phyloP scores from a whole-genome alignment of 2,329 filamentous ascomycete genomes.

The Penicillium sp. region DNA sequence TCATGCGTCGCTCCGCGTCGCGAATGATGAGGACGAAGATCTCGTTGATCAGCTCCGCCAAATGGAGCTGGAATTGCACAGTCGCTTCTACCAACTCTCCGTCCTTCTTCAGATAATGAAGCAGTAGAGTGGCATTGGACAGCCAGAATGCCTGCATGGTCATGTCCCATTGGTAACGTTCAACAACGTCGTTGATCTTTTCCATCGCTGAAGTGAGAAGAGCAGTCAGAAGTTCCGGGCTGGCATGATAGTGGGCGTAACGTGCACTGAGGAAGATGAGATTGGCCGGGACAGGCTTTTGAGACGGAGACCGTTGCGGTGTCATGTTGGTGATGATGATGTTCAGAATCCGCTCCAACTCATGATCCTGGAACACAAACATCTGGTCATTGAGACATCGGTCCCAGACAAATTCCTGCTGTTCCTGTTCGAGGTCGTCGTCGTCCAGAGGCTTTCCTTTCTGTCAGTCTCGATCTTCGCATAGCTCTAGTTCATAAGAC shows the following conservation, averaged over 20 bases:
- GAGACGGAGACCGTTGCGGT: conserved; percentile 87
- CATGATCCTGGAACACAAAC: conserved; percentile 97
- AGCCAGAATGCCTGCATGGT: conserved; percentile 98
- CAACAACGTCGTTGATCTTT: conserved; percentile 95
- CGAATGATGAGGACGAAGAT: conserved; percentile 97
- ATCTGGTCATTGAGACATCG: conserved; percentile 95
- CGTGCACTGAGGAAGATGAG: conserved; percentile 92
- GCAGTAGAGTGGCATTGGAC: conserved; percentile 88
- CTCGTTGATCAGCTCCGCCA: conserved; percentile 93
- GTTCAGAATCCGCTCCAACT: conserved; percentile 85
- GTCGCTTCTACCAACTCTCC: conserved; percentile 73
- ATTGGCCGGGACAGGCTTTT: conserved; percentile 96
- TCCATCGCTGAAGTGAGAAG: conserved; percentile 84
- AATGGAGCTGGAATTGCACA: conserved; percentile 82
- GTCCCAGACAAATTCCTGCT: conserved; percentile 93
- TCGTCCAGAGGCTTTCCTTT: conserved; percentile 61
- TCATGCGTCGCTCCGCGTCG: conserved; percentile 90
- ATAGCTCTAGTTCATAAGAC: conserved; percentile 21
- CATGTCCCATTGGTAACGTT: conserved; percentile 97
- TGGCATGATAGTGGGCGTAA: conserved; percentile 95
- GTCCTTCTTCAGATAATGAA: conserved; percentile 97
- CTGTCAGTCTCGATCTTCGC: background rate
- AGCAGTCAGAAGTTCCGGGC: conserved; percentile 72
- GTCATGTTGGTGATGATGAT: conserved; percentile 98
- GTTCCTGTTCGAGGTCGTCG: conserved; percentile 81